phyloP scores from a whole-genome alignment of 1,139 yeast genomes.

The Geotrichum candidum region DNA sequence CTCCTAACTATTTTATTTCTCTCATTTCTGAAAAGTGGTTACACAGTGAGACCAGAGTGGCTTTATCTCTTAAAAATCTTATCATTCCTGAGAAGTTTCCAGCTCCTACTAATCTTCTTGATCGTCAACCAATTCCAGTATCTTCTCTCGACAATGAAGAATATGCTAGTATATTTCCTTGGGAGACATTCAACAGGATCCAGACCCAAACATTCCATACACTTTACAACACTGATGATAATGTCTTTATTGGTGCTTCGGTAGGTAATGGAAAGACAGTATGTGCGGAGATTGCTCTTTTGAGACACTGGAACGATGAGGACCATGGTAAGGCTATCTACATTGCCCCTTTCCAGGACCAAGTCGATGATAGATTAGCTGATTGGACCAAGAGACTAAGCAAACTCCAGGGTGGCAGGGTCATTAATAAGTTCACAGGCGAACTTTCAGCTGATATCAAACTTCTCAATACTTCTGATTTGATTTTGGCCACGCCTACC shows the following conservation, averaged over 20 bases:
- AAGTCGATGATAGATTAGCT: constrained; percentile 43
- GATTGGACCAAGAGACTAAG: constrained; percentile 51
- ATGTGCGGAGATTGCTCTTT: constrained; percentile 66
- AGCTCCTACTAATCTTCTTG: constrained; percentile 51
- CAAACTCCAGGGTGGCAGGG: constrained; percentile 32
- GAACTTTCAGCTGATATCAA: constrained; percentile 53
- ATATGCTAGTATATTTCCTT: constrained; percentile 38
- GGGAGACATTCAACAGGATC: constrained; percentile 56
- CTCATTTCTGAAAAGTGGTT: constrained; percentile 81
- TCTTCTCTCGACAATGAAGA: constrained; percentile 45
- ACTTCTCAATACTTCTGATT: constrained; percentile 51
- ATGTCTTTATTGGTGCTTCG: constrained; percentile 60
- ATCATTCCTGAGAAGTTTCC: constrained; percentile 66
- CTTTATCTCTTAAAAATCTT: constrained; percentile 53
- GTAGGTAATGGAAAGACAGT: constrained; percentile 73
- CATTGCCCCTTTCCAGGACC: constrained; percentile 54
- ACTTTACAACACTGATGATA: constrained; percentile 54
- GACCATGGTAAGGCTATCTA: constrained; percentile 45
- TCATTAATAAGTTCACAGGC: constrained; percentile 55
- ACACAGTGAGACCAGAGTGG: constrained; percentile 60
- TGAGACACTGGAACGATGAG: constrained; percentile 51
- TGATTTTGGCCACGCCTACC: constrained; percentile 71
- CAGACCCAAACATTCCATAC: constrained; percentile 67
- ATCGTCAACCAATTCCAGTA: constrained; percentile 46
- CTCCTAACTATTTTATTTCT: constrained; percentile 72